Base-by-base conservation (phyloP, 2,329 filamentous ascomycete genomes). In the Fusarium sambucinum region DNA sequence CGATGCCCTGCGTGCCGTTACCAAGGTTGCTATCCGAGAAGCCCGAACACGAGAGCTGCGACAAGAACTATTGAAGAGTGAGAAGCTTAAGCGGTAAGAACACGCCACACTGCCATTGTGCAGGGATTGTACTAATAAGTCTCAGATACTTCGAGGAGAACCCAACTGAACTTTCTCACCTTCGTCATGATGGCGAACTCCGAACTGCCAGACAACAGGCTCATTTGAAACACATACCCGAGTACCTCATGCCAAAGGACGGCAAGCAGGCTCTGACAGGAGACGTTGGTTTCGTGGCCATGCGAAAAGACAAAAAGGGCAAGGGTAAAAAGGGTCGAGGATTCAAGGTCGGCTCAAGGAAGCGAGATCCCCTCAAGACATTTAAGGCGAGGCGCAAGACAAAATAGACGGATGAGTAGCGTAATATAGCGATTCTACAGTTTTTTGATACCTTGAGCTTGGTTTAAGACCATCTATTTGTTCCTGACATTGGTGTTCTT, bases 161-260 rank as follows among this genome's bases (percentile, higher is more conserved):
- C 77, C 96, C 96, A 0, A 89, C 91, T 32, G 95, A 98, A 76
- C 82, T 98, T 68, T 88, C 89, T 37, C 93, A 97, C 77, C 84
- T 98, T 70, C 88, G 95, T 27, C 96, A 99, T 77, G 96, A 99
- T 77, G 90, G 90, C 37, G 95, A 97, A 78, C 84, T 97, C 58
- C 87, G 94, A 63, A 90, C 94, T 25, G 93, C 94, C 16, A 85
- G 92, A 61, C 89, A 94, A 45, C 94, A 98, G 80, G 87, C 92
- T 10, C 96, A 99, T 82, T 83, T 99, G 69, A 96, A 93, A 80
- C 93, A 97, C 78, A 92, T 99, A 2, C 96, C 96, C 0, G 94
- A 97, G 46, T 99, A 99, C 77, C 81, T 99, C 52, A 83, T 99
- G 73, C 96, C 96, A 82, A 86, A 79, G 76, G 94, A 87, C 75